Conservation (phyloP, 176 grass and related monocot genomes). For the Bothriochloa decipiens region DNA sequence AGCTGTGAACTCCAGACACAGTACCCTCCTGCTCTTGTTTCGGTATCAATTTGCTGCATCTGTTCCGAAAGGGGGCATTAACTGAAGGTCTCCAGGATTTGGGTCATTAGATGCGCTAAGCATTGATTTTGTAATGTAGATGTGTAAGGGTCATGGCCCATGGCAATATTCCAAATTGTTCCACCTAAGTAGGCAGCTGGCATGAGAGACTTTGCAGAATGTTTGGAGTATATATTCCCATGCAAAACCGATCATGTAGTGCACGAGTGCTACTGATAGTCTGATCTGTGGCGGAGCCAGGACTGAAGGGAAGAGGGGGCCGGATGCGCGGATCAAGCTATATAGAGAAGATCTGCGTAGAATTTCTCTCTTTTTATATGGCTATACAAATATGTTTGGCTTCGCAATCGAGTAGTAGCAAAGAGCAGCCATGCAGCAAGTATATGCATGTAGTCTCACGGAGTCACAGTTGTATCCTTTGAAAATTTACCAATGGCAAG, state of each 20-base stretch:
- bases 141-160: neutral
- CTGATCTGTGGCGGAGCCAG: rapidly evolving
- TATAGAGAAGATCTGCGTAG: too few species aligned
- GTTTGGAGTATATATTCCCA: neutral
- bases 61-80: neutral
- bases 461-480: too few species aligned
- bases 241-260: neutral
- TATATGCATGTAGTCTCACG: too few species aligned
- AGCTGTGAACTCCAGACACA: neutral
- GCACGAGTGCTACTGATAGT: neutral
- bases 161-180: neutral
- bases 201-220: neutral
- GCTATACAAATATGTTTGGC: too few species aligned
- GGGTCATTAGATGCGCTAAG: constrained; percentile 14
- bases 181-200: neutral
- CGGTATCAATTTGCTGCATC: neutral
- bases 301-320: too few species aligned
- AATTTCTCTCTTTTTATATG: too few species aligned
- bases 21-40: neutral
- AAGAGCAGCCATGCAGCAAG: too few species aligned
- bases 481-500: too few species aligned
- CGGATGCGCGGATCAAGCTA: too few species aligned
- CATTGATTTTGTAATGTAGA: constrained; percentile 29
- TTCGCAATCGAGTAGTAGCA: too few species aligned
- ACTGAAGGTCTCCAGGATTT: neutral